Conservation (phyloP, 2,329 filamentous ascomycete genomes). For the Chrysoporthe deuterocubensis region DNA sequence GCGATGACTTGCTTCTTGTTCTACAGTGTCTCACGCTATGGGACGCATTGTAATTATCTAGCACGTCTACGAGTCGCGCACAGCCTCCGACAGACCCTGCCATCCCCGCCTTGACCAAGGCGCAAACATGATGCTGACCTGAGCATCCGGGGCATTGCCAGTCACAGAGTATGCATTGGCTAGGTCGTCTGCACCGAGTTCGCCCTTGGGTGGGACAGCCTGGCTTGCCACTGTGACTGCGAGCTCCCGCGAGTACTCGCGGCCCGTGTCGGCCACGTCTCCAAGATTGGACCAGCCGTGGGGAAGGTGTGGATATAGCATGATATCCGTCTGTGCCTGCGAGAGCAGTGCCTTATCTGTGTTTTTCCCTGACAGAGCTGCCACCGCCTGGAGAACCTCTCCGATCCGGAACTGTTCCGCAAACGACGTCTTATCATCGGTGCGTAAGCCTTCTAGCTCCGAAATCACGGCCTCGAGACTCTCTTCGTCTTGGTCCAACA, state of each 20-base stretch:
- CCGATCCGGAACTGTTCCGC: constrained; percentile 72
- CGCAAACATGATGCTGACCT: constrained; percentile 76
- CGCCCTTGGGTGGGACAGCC: constrained; percentile 73
- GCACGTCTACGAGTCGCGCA: constrained; percentile 31
- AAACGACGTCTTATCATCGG: constrained; percentile 64
- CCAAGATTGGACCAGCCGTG: constrained; percentile 82
- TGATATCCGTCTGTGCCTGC: constrained; percentile 75
- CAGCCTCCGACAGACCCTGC: constrained; percentile 55
- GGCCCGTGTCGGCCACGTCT: constrained; percentile 54
- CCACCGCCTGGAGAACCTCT: constrained; percentile 75
- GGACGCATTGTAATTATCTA: background rate
- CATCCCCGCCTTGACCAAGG: constrained; percentile 76
- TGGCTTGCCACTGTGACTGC: constrained; percentile 78
- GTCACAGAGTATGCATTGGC: constrained; percentile 76
- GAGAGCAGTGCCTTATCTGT: constrained; percentile 57
- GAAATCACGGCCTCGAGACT: constrained; percentile 79
- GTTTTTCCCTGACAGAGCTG: constrained; percentile 56
- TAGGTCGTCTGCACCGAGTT: constrained; percentile 70
- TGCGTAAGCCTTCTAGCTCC: constrained; percentile 75
- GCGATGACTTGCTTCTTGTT: background rate
- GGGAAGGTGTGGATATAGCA: constrained; percentile 79
- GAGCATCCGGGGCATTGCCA: constrained; percentile 71
- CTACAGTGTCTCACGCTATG: background rate
- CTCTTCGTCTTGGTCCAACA: constrained; percentile 79
- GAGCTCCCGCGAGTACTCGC: constrained; percentile 69